phyloP scores from a whole-genome alignment of 2,329 filamentous ascomycete species.

The Aureobasidium lini region DNA sequence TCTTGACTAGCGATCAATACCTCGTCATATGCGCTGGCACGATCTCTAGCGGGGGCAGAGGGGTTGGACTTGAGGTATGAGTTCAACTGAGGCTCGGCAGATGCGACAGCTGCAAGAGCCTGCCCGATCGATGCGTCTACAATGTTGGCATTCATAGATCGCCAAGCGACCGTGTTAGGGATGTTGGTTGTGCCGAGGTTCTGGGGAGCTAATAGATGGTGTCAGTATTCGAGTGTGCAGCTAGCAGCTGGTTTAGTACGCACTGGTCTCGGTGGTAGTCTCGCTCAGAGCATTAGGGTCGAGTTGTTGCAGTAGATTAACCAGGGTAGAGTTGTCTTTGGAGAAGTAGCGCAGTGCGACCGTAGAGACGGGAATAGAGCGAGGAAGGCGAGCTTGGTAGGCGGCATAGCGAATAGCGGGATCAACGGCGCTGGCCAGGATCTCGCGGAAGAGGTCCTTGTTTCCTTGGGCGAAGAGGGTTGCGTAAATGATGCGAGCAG shows the following conservation, averaged over 20 bases:
- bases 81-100: conserved; percentile 46
- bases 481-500: conserved; percentile 74
- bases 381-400: conserved; percentile 81
- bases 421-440: conserved; percentile 79
- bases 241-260: neutral
- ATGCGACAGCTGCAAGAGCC: conserved; percentile 63
- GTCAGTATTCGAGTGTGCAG: conserved; percentile 11
- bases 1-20: conserved; percentile 88
- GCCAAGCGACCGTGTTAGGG: conserved; percentile 76
- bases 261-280: conserved; percentile 11
- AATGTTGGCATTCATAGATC: conserved; percentile 74
- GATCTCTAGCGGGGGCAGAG: conserved; percentile 47
- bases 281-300: conserved; percentile 62
- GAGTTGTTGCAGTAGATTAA: conserved; percentile 60
- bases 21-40: conserved; percentile 82
- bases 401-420: conserved; percentile 91
- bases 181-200: conserved; percentile 33
- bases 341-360: conserved; percentile 78
- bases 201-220: neutral
- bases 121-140: conserved; percentile 89
- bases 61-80: conserved; percentile 37
- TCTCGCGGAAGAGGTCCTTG: conserved; percentile 76
- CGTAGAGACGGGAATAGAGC: conserved; percentile 71
- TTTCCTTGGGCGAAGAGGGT: conserved; percentile 60
- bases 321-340: conserved; percentile 52